Evolutionary conservation across 202 grass and related monocot species (phyloP).

Genomic region (Zizania palustris): DNA sequence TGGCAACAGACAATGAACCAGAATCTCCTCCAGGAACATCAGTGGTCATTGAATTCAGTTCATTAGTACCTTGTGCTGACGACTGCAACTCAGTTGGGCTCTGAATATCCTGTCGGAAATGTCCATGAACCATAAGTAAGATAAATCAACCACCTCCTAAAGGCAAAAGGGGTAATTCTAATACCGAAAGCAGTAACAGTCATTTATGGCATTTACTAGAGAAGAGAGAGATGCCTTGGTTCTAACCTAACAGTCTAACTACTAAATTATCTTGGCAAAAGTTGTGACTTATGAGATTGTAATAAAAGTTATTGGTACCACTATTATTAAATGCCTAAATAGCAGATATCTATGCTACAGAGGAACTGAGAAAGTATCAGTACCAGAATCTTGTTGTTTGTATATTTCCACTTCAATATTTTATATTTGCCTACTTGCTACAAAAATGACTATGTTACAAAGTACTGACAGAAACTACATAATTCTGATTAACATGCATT

Average conservation of each 20-base stretch:
- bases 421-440: not conserved
- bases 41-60: slow-evolving; percentile 51
- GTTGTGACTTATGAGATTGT: not conserved
- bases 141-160: slow-evolving; percentile 23
- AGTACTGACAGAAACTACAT: slow-evolving; percentile 1
- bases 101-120: slow-evolving; percentile 75
- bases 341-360: not conserved
- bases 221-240: not conserved
- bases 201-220: slow-evolving; percentile 28
- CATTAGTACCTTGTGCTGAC: slow-evolving; percentile 62
- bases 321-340: not conserved
- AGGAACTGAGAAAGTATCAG: not conserved
- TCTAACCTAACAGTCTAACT: not conserved
- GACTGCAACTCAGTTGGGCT: slow-evolving; percentile 68
- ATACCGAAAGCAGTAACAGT: slow-evolving; percentile 20
- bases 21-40: slow-evolving; percentile 71
- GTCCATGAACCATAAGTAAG: slow-evolving; percentile 36
- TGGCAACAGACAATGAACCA: slow-evolving; percentile 63
- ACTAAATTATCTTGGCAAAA: slow-evolving; percentile 1
- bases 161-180: not conserved
- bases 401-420: not conserved
- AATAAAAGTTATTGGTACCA: slow-evolving; percentile 5
- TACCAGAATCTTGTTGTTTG: not conserved
- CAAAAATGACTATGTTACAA: not conserved
- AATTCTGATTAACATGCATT: slow-evolving; percentile 6